Evolutionary conservation across 352 stramenopile genomes (phyloP).

Genomic region (Chrysophaeum taylorii): DNA sequence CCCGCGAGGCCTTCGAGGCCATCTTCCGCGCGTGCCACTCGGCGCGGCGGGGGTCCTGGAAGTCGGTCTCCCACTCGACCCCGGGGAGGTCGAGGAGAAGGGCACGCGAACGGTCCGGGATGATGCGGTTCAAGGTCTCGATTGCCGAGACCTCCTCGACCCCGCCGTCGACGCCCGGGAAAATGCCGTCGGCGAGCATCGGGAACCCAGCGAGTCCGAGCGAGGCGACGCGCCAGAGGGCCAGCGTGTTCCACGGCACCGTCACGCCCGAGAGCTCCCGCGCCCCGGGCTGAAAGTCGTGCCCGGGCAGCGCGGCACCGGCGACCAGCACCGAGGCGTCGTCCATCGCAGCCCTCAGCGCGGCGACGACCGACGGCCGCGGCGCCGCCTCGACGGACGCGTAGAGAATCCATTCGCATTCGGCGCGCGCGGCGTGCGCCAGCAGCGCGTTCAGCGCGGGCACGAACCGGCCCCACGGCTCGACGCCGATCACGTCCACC

Average conservation of each 20-base stretch:
- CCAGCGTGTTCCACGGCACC: slow-evolving; percentile 88
- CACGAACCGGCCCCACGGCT: slow-evolving; percentile 84
- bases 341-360: slow-evolving; percentile 55
- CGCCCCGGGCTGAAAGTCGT: slow-evolving; percentile 42
- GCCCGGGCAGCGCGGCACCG: slow-evolving; percentile 69
- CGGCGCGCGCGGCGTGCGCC: slow-evolving; percentile 44
- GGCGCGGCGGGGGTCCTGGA: not conserved
- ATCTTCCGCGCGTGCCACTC: slow-evolving; percentile 7
- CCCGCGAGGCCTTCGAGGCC: not conserved
- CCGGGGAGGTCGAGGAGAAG: not conserved
- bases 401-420: slow-evolving; percentile 55
- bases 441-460: slow-evolving; percentile 86
- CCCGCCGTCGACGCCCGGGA: slow-evolving; percentile 35
- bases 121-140: not conserved
- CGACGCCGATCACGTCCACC: slow-evolving; percentile 65
- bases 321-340: slow-evolving; percentile 65
- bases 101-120: not conserved
- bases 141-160: slow-evolving; percentile 14
- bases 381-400: slow-evolving; percentile 76
- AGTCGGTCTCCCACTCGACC: slow-evolving; percentile 3
- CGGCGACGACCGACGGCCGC: slow-evolving; percentile 42
- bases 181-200: slow-evolving; percentile 68
- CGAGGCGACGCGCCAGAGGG: slow-evolving; percentile 77
- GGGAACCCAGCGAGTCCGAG: slow-evolving; percentile 77
- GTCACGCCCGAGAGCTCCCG: slow-evolving; percentile 68